Base-by-base conservation (phyloP, 2,329 filamentous ascomycete genomes). In the Verticillium albo-atrum region DNA sequence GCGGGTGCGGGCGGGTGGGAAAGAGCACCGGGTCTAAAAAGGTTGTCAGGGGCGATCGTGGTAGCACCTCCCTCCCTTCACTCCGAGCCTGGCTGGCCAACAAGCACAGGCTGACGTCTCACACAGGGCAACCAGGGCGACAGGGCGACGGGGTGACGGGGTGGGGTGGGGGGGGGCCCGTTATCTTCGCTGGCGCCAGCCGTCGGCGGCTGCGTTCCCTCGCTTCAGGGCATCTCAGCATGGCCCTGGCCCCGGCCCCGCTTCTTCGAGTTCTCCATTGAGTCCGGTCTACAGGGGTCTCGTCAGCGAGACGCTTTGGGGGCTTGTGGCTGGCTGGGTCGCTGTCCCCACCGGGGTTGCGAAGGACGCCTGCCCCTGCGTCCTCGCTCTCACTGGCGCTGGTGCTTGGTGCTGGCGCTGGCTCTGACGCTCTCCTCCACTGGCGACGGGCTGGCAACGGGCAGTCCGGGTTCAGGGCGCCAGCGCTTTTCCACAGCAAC, bases 291-390 rank as follows among this genome's bases (percentile, higher is more conserved):
- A 42, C 32, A 42, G 54, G 23, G 34, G 54, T 30, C 35, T 25
- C 55, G 51, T 35, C 52, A 47, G 58, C 50, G 59, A 63, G 61
- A 62, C 61, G 61, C 62, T 61, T 61, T 57, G 62, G 59, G 61
- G 59, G 61, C 50, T 59, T 55, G 62, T 57, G 61, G 60, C 58
- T 63, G 57, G 62, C 60, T 56, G 25, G 61, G 37, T 28, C 27
- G 20, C n/a, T 4, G 42, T 23, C 42, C 20, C 42, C 42, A 47
- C 42, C 25, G n/a, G 5, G n/a, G 25, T 23, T 47, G 5, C 2
- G 20, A 47, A 23, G 42, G 42, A 47, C 42, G 42, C 42, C 42
- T 47, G 42, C 42, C 42, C 42, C 25, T 47, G 42, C n/a, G 42
- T 20, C 42, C 42, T 47, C 25, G 42, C n/a, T n/a, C 42, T 47